Evolutionary conservation across 2,329 filamentous ascomycete species (phyloP).

Genomic region (Microsporum ferrugineum): DNA sequence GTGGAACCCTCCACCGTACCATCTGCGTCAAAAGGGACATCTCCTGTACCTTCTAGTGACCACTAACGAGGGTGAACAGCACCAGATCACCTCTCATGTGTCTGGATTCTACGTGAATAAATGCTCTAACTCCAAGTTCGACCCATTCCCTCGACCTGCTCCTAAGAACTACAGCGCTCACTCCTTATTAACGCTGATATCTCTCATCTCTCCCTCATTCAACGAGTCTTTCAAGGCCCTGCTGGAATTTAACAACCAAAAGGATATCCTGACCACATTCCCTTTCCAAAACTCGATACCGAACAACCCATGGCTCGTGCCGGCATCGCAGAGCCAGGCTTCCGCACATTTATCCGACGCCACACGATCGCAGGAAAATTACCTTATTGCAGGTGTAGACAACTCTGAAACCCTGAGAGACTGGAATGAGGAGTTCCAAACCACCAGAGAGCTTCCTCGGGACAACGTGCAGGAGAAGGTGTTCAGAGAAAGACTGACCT

Average conservation of each 20-base stretch:
- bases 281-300: constrained; percentile 93
- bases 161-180: constrained; percentile 72
- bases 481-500: constrained; percentile 84
- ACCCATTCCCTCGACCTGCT: constrained; percentile 66
- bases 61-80: constrained; percentile 89
- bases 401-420: constrained; percentile 89
- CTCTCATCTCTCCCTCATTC: constrained; percentile 74
- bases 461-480: constrained; percentile 91
- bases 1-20: constrained; percentile 93
- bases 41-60: constrained; percentile 79
- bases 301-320: constrained; percentile 81
- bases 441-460: constrained; percentile 83
- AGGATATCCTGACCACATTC: constrained; percentile 83
- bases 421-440: constrained; percentile 99
- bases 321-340: constrained; percentile 49
- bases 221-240: constrained; percentile 61
- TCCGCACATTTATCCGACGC: constrained; percentile 69
- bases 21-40: constrained; percentile 83
- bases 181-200: constrained; percentile 72
- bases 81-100: constrained; percentile 84
- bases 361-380: constrained; percentile 84
- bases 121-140: constrained; percentile 88
- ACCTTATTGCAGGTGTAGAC: constrained; percentile 78
- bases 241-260: constrained; percentile 72
- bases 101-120: constrained; percentile 97